Evolutionary conservation across 2,329 filamentous ascomycete genomes (phyloP).

Genomic region (Colletotrichum tabaci): DNA sequence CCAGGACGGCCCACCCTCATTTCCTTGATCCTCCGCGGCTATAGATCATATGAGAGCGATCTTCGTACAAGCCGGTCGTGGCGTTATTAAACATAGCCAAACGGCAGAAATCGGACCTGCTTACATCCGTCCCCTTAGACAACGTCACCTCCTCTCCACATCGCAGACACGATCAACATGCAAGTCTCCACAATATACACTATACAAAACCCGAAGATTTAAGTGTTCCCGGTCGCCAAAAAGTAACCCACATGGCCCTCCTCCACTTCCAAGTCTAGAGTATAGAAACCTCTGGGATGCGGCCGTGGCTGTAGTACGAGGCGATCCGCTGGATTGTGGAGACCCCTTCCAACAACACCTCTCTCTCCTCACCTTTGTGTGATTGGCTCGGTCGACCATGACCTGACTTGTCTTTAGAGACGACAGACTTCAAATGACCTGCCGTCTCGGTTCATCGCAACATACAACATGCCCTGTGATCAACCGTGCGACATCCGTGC

Average conservation of each 20-base stretch:
- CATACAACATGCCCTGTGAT: not conserved
- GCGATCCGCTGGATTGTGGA: slow-evolving; percentile 1
- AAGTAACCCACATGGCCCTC: not conserved
- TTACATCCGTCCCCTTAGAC: not conserved
- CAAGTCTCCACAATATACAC: slow-evolving; percentile 6
- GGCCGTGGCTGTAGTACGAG: not conserved
- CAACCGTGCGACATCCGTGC: not conserved
- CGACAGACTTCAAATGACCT: not conserved
- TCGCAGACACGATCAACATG: not conserved
- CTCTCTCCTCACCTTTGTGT: not conserved
- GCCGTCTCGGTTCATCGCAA: not conserved
- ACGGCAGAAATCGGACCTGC: not conserved
- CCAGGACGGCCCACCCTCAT: not conserved
- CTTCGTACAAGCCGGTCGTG: not conserved
- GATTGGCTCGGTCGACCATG: not conserved
- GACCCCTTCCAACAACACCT: not conserved
- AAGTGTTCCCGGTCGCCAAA: not conserved
- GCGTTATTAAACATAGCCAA: too few species aligned
- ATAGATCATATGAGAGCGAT: not conserved
- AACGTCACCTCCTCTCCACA: not conserved
- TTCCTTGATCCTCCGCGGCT: not conserved
- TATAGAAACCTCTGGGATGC: not conserved
- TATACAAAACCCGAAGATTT: not conserved
- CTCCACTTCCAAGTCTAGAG: slow-evolving; percentile 6
- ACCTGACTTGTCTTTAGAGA: not conserved